Conservation (phyloP, 495 filamentous ascomycete species). For the Penicillium angulare region DNA sequence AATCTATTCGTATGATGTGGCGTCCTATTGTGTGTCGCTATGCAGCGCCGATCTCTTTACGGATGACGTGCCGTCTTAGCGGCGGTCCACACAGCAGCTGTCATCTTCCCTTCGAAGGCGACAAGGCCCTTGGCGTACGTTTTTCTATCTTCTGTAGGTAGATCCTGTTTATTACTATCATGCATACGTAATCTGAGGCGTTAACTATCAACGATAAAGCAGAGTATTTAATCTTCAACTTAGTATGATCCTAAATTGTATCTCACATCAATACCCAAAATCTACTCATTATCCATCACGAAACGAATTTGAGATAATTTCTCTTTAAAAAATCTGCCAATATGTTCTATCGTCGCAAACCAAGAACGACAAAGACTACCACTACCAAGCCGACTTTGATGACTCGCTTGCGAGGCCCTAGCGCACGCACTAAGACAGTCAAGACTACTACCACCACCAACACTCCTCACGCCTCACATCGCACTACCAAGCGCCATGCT, state of each 20-base stretch:
- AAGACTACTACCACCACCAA: slow-evolving; percentile 31
- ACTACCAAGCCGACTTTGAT: slow-evolving; percentile 49
- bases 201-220: too few species aligned
- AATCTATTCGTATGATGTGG: not conserved
- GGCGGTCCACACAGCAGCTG: slow-evolving; percentile 10
- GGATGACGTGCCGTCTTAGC: slow-evolving; percentile 20
- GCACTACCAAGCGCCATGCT: slow-evolving; percentile 7
- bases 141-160: not conserved
- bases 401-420: slow-evolving; percentile 28
- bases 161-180: not conserved
- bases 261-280: not conserved
- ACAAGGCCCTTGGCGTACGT: slow-evolving; percentile 22
- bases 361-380: slow-evolving; percentile 37
- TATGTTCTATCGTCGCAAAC: slow-evolving; percentile 30
- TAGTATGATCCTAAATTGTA: too few species aligned
- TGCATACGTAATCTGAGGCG: too few species aligned
- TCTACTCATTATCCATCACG: not conserved
- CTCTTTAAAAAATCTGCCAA: slow-evolving; percentile 1
- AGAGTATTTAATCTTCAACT: too few species aligned
- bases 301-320: not conserved
- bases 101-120: slow-evolving; percentile 8
- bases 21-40: not conserved
- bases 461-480: slow-evolving; percentile 2
- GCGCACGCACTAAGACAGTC: slow-evolving; percentile 23
- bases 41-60: slow-evolving; percentile 16